Percentiles rank a stretch among this genome's conserved stretches.
phyloP scores from a whole-genome alignment of 192 early-diverging fungal species.

The Coemansia sp. region DNA sequence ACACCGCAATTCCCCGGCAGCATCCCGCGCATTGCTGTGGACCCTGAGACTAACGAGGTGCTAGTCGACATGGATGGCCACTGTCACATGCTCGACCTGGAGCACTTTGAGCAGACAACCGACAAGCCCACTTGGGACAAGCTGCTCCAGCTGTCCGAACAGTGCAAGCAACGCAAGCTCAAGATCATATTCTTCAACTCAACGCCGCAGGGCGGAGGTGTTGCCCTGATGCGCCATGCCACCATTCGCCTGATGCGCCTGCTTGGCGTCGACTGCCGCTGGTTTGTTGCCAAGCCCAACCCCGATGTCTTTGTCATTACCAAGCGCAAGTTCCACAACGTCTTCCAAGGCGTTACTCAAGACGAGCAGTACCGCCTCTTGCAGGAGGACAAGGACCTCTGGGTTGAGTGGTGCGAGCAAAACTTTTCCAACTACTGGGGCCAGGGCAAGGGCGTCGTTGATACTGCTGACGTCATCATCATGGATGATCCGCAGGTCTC shows the following conservation, averaged over 20 bases:
- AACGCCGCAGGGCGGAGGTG: conserved; percentile 83
- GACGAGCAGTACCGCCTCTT: conserved; percentile 51
- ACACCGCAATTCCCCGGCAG: conserved; percentile 69
- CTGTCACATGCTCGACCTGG: conserved; percentile 64
- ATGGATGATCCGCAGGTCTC: conserved; percentile 84
- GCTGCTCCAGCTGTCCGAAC: conserved; percentile 56
- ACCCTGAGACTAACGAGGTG: conserved; percentile 63
- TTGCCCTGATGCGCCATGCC: conserved; percentile 87
- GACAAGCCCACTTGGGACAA: conserved; percentile 66
- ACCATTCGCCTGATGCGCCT: conserved; percentile 67
- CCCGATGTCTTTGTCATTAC: conserved; percentile 86
- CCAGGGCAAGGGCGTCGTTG: conserved; percentile 64
- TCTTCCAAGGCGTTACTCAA: conserved; percentile 77
- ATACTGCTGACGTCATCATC: conserved; percentile 73
- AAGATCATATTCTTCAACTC: conserved; percentile 74
- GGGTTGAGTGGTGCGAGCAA: conserved; percentile 61
- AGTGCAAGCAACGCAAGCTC: conserved; percentile 59
- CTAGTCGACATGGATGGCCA: conserved; percentile 72
- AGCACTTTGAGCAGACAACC: conserved; percentile 66
- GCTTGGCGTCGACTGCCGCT: conserved; percentile 65
- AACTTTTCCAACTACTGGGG: conserved; percentile 77
- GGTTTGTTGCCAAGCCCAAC: conserved; percentile 80
- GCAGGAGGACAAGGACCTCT: conserved; percentile 62
- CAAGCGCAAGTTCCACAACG: conserved; percentile 86
- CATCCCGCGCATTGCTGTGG: conserved; percentile 67